Evolutionary conservation across 495 filamentous ascomycete genomes (phyloP), one percentile per base, ranked within the genome.

Genomic region (Aspergillus saccharolyticus): DNA sequence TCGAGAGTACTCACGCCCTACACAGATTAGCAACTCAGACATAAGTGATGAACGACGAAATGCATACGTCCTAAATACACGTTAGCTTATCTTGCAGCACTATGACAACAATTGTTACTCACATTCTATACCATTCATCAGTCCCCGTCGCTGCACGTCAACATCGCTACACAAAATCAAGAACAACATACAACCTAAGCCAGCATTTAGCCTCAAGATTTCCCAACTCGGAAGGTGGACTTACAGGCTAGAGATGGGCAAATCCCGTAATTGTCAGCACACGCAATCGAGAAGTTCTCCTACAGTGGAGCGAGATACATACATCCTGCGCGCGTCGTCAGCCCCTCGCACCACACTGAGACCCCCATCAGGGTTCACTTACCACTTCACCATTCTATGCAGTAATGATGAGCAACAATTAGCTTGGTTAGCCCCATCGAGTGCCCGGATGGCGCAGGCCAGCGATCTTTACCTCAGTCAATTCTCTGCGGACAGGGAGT

Each of bases 311-410:
- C 12, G 6, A 6, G 33, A 21, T 22, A 51, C 56, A 39, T 58
- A 58, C 56, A 52, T 48, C 56, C 56, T 58, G 56, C 20, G 1
- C 21, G 21, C 7, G 17, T 6, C 8, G 20, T 58, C 46, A 58
- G 56, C 45, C 24, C 18, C 20, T 24, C 14, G 3, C 28, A n/a
- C 15, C 22, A 44, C 21, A 10, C 42, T 17, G 4, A 47, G 21
- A 22, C 15, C 10, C 15, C 10, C 42, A 33, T 15, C 15, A 53
- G 24, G 33, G 17, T 33, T 46, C 20, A 54, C 56, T 60, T 28
- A 60, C 57, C 52, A 55, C 57, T 44, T 60, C 52, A 52, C 57
- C 57, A 19, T 44, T 52, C 57, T 60, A 44, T 47, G 2, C 7
- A 46, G 53, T 42, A 39, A 55, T 44, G 57, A 55, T 28, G 52